Evolutionary conservation across 345 rosid species (phyloP).

Genomic region (Hibiscus tridactylites): DNA sequence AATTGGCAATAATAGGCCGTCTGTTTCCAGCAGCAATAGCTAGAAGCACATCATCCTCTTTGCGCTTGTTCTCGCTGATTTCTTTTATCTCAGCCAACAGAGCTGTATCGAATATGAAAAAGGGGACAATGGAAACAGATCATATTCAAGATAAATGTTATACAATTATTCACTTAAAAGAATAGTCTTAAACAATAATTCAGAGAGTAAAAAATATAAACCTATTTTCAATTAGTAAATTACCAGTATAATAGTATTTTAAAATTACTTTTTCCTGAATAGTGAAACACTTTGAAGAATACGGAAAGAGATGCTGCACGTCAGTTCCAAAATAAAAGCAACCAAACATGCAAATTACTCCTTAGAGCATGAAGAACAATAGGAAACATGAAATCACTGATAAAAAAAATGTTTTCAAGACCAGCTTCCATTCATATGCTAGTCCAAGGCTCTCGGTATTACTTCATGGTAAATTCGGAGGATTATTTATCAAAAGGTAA

Average conservation of each 20-base stretch:
- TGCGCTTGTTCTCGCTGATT: conserved; percentile 67
- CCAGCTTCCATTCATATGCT: not conserved
- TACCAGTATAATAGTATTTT: not conserved
- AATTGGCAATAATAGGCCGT: conserved; percentile 46
- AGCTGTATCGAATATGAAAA: conserved; percentile 42
- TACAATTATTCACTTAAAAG: not conserved
- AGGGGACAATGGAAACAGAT: conserved; percentile 11
- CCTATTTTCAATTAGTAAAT: not conserved
- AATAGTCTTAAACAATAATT: not conserved
- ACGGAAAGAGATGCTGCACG: not conserved
- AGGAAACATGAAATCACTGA: not conserved
- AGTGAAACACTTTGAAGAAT: not conserved
- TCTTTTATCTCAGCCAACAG: conserved; percentile 85
- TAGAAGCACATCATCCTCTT: conserved; percentile 75
- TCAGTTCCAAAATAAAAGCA: not conserved
- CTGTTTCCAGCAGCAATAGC: conserved; percentile 83
- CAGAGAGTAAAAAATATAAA: not conserved
- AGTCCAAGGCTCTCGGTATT: not conserved
- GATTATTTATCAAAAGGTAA: not conserved
- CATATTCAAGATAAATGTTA: not conserved
- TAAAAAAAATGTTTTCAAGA: not conserved
- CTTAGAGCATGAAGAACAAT: not conserved
- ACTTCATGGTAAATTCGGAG: not conserved
- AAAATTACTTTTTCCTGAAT: not conserved
- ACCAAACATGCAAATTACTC: not conserved